These are phyloP conservation scores for Cercospora zeina DNA, from an alignment of 2,329 filamentous ascomycete genomes.

Conservation along the genomic window DNA sequence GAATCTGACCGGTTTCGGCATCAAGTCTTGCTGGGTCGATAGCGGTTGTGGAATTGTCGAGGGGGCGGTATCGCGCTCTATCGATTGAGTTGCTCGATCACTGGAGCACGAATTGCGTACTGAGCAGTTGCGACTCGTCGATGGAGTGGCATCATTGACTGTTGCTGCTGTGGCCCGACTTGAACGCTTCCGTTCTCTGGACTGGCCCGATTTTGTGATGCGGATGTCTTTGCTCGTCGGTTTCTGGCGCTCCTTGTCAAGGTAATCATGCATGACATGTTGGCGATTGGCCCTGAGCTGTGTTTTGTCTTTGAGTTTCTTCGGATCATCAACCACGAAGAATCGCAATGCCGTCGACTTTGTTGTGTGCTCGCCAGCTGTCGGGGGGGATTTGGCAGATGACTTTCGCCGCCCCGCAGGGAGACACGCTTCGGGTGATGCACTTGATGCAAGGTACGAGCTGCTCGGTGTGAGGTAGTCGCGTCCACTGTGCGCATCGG, in stretches of 20 bases:
- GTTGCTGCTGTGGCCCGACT: not conserved
- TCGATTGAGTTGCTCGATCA: not conserved
- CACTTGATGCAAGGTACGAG: not conserved
- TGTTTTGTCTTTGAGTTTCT: slow-evolving; percentile 34
- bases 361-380: not conserved
- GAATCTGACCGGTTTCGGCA: slow-evolving; percentile 17
- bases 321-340: slow-evolving; percentile 35
- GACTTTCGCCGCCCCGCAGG: not conserved
- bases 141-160: not conserved
- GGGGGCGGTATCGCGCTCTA: not conserved
- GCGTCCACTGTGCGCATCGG: not conserved
- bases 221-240: slow-evolving; percentile 33
- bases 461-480: not conserved
- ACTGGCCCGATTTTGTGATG: slow-evolving; percentile 21
- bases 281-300: slow-evolving; percentile 37
- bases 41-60: not conserved
- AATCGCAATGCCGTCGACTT: slow-evolving; percentile 25
- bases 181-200: slow-evolving; percentile 24
- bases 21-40: not conserved
- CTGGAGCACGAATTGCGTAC: not conserved
- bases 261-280: slow-evolving; percentile 40
- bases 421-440: not conserved
- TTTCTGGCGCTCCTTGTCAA: slow-evolving; percentile 36
- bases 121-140: not conserved
- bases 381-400: not conserved